These are phyloP conservation scores for Sicyos baderoa DNA, from an alignment of 306 rosid species.

Conservation along the genomic window DNA sequence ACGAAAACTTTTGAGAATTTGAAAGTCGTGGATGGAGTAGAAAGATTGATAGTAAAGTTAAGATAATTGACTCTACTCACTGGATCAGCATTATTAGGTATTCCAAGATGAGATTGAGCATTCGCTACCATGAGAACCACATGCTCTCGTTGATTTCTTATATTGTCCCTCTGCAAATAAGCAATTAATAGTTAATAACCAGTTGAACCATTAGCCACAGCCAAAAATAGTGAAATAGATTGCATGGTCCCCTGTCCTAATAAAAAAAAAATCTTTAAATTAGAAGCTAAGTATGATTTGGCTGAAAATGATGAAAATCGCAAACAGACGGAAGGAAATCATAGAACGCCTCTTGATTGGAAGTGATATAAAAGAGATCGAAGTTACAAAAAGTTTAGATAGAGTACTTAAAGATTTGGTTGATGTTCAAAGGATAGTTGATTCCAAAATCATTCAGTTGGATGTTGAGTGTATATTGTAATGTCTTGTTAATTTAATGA, in stretches of 20 bases:
- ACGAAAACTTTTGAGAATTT: background rate
- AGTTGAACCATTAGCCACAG: background rate
- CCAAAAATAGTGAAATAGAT: background rate
- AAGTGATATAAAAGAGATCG: background rate
- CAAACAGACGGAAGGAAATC: background rate
- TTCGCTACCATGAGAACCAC: conserved; percentile 79
- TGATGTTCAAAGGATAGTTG: background rate
- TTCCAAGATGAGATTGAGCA: conserved; percentile 70
- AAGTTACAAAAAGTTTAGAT: background rate
- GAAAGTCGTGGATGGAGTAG: background rate
- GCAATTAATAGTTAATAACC: conserved; percentile 6
- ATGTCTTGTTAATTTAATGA: background rate
- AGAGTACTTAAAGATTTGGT: background rate
- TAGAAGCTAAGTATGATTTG: background rate
- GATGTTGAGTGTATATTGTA: background rate
- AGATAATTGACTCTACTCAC: conserved; percentile 44
- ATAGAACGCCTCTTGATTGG: background rate
- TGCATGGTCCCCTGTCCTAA: background rate
- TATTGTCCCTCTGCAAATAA: conserved; percentile 65
- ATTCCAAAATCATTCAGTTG: background rate
- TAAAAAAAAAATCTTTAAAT: no score
- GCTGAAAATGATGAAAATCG: background rate
- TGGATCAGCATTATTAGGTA: conserved; percentile 53
- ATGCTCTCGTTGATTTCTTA: conserved; percentile 86
- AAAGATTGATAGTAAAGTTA: conserved; percentile 3